Base-by-base conservation (phyloP, 1,284 basidiomycete genomes). In the Leccinum griseonigrum region DNA sequence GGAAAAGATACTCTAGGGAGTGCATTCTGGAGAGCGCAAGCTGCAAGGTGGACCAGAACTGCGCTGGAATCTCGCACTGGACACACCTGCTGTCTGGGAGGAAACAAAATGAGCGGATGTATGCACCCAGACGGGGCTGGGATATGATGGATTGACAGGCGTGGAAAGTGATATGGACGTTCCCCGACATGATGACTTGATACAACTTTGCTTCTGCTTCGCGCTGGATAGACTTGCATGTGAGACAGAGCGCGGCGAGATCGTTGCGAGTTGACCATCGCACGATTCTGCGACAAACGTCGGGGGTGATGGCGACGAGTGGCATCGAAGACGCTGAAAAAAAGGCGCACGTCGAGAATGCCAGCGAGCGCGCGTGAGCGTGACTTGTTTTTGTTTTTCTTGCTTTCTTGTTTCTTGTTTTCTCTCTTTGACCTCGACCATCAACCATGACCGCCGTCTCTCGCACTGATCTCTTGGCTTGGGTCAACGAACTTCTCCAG, bases 401-500 rank as follows among this genome's bases (percentile, higher is more conserved):
- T 43, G 26, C 13, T 40, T 59, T 46, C 10, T 28, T 56, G 43
- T 58, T 57, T 18, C 26, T 26, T 55, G 51, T 29, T 52, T 50
- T 51, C 34, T 38, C 38, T 22, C 56, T 29, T 43, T 60, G 32
- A 62, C 67, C 38, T 32, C 34, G 32, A 31, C 53, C 16, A 60
- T 22, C 58, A 40, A 62, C 38, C 48, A 76, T 74, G 70, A 53
- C 68, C 6, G 69, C 64, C 53, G 65, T 76, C 51, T 92, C 91
- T 64, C 83, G 97, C 73, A 91, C 92, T 54, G 97, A 99, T 73
- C 84, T 99, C 34, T 74, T 99, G 48, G 83, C 84, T 56, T 99
- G 97, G 97, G 80, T 98, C 72, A 98, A 98, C 78, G 93, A 97
- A 54, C 87, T 99, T 22, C 85, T 98, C 8, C 87, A 91, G 70